phyloP scores from a whole-genome alignment of 2,329 filamentous ascomycete species.

The Paecilomyces variotii region DNA sequence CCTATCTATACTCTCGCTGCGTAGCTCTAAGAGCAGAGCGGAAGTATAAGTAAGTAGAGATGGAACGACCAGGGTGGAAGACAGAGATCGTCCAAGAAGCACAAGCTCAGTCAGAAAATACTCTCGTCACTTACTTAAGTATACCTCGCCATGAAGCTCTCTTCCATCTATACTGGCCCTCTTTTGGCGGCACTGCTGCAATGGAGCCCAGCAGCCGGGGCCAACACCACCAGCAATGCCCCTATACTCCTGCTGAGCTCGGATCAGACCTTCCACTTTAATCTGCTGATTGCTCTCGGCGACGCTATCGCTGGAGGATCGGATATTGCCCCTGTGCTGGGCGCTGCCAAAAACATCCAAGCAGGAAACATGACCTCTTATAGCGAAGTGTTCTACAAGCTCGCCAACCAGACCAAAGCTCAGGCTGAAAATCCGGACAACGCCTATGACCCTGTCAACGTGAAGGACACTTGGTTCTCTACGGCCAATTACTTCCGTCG shows the following conservation, averaged over 20 bases:
- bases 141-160: not conserved
- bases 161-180: not conserved
- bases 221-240: not conserved
- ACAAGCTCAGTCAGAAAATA: not conserved
- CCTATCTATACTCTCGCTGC: no score
- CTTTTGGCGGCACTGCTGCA: not conserved
- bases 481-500: conserved; percentile 37
- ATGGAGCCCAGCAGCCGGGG: not conserved
- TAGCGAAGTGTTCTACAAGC: not conserved
- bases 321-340: not conserved
- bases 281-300: not conserved
- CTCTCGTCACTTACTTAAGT: not conserved
- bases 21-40: no score
- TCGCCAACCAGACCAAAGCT: not conserved
- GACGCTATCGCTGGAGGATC: not conserved
- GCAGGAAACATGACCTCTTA: not conserved
- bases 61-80: not conserved
- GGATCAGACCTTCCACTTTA: not conserved
- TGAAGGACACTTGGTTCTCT: conserved; percentile 27
- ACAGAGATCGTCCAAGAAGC: not conserved
- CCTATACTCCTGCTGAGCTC: not conserved
- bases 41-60: not conserved
- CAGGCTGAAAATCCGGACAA: not conserved
- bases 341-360: not conserved
- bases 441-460: not conserved